These are phyloP conservation scores for Phaeoacremonium minimum DNA, from an alignment of 2,329 filamentous ascomycete genomes.

Conservation along the genomic window DNA sequence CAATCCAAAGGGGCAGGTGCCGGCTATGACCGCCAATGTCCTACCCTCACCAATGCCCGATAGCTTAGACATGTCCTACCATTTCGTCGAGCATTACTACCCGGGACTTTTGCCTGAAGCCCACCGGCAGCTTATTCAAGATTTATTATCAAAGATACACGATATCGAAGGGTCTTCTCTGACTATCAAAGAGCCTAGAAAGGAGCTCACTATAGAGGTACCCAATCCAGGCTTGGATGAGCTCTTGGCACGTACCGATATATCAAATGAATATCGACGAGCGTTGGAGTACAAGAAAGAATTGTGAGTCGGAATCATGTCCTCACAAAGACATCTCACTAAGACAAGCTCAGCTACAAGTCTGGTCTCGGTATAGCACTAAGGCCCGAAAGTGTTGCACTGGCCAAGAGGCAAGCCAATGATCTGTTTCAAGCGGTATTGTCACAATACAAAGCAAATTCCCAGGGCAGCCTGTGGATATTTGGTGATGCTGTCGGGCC, in stretches of 20 bases:
- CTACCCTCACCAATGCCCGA: neutral
- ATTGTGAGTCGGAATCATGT: constrained; percentile 1
- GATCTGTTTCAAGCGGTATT: constrained; percentile 3
- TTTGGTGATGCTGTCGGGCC: constrained; percentile 3
- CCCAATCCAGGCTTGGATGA: constrained; percentile 7
- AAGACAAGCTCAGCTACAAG: constrained; percentile 7
- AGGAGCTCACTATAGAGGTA: constrained; percentile 6
- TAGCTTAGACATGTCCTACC: constrained; percentile 2
- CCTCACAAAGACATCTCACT: neutral
- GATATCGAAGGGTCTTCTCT: constrained; percentile 9
- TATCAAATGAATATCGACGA: constrained; percentile 2
- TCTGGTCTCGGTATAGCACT: constrained; percentile 2
- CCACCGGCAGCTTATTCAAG: constrained; percentile 3
- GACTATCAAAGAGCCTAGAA: constrained; percentile 5
- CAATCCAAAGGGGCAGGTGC: constrained; percentile 12
- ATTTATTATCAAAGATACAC: constrained; percentile 7
- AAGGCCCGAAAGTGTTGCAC: constrained; percentile 1
- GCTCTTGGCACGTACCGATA: constrained; percentile 5
- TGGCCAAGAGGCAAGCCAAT: constrained; percentile 4
- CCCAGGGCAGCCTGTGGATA: constrained; percentile 1
- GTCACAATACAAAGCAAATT: neutral
- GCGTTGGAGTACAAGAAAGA: constrained; percentile 4
- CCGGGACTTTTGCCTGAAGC: constrained; percentile 1
- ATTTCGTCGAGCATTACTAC: neutral
- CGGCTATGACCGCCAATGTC: constrained; percentile 9